Percentiles rank a stretch among this genome's conserved stretches.
Evolutionary conservation across 2,329 filamentous ascomycete species (phyloP).

Genomic region (Lecanicillium sp.): DNA sequence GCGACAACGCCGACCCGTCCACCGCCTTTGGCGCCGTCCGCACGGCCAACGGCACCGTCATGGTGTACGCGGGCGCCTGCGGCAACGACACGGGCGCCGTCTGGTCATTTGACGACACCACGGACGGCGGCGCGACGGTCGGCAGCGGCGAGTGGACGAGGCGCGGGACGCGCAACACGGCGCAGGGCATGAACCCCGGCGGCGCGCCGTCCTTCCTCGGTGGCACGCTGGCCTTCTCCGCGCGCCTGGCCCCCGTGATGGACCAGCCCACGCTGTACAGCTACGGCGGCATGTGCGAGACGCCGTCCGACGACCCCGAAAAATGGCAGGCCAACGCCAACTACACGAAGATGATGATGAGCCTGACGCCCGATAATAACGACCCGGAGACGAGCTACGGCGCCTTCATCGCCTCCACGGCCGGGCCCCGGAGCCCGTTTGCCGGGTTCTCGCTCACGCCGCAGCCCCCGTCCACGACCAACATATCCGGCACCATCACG

Average conservation of each 20-base stretch:
- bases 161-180: slow-evolving; percentile 15
- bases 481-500: slow-evolving; percentile 57
- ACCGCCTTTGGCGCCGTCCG: slow-evolving; percentile 63
- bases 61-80: slow-evolving; percentile 72
- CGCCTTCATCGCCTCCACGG: slow-evolving; percentile 33
- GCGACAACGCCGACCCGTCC: slow-evolving; percentile 30
- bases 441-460: slow-evolving; percentile 82
- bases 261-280: slow-evolving; percentile 58
- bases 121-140: slow-evolving; percentile 21
- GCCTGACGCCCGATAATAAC: slow-evolving; percentile 44
- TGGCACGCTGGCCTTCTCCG: slow-evolving; percentile 61
- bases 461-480: slow-evolving; percentile 63
- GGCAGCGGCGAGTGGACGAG: slow-evolving; percentile 25
- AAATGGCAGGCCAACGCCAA: slow-evolving; percentile 63
- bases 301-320: slow-evolving; percentile 28
- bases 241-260: slow-evolving; percentile 45
- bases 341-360: slow-evolving; percentile 77
- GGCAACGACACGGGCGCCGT: slow-evolving; percentile 47
- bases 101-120: slow-evolving; percentile 59
- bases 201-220: slow-evolving; percentile 46
- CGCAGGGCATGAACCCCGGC: slow-evolving; percentile 19
- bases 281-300: slow-evolving; percentile 88
- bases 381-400: slow-evolving; percentile 27
- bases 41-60: slow-evolving; percentile 61
- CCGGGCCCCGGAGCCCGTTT: slow-evolving; percentile 67